Conservation (phyloP, 225 moss, liverwort and hornwort genomes). For the Pleurozium schreberi region DNA sequence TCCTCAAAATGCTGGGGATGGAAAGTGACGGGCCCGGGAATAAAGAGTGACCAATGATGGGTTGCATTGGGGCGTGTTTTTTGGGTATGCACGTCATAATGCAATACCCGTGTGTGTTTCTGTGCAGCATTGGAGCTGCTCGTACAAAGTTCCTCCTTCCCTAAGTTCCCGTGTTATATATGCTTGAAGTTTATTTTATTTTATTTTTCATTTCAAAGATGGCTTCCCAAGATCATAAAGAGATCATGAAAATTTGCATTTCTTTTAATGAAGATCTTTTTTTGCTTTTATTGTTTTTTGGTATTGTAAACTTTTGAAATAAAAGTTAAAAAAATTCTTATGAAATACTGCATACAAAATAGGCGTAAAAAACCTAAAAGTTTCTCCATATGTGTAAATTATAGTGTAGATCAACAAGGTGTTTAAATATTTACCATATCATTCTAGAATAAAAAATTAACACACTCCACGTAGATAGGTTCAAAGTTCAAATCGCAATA, state of each 20-base stretch:
- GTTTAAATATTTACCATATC: rapidly evolving
- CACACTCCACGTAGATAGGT: rapidly evolving
- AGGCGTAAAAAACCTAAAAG: background rate
- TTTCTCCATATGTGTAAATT: background rate
- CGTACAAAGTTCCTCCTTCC: background rate
- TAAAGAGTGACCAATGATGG: too few species aligned
- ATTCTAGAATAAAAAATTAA: background rate
- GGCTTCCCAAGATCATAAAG: too few species aligned
- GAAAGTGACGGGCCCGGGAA: too few species aligned
- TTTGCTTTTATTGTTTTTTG: too few species aligned
- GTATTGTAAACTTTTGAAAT: background rate
- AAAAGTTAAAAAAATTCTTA: background rate
- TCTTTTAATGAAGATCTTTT: too few species aligned
- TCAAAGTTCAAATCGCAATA: background rate
- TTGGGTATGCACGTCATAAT: too few species aligned
- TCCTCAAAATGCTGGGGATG: too few species aligned
- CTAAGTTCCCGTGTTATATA: background rate
- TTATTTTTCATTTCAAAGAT: too few species aligned
- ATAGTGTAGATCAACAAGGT: background rate
- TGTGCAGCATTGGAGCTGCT: too few species aligned
- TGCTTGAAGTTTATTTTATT: background rate
- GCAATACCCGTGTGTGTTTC: too few species aligned
- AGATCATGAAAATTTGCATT: too few species aligned
- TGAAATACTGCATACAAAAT: background rate
- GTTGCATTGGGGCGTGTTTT: too few species aligned